Evolutionary conservation across 2,329 filamentous ascomycete species (phyloP).

Genomic region (Cladorrhinum sp.): DNA sequence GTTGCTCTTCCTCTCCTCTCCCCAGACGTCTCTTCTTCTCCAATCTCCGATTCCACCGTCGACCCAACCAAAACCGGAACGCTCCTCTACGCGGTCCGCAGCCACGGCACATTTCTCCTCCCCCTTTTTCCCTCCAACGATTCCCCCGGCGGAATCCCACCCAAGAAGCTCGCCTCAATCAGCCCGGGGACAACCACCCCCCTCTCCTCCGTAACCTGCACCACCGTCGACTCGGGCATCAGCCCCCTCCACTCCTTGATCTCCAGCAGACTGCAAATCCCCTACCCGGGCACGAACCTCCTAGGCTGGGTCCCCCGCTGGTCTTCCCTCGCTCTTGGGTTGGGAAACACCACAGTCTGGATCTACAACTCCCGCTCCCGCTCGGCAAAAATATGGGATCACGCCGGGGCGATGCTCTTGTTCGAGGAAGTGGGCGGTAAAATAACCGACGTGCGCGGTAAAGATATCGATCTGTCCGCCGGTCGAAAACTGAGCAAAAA

Average conservation of each 20-base stretch:
- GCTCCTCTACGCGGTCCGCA: conserved; percentile 49
- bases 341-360: conserved; percentile 55
- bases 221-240: conserved; percentile 46
- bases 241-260: conserved; percentile 46
- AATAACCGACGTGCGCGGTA: conserved; percentile 53
- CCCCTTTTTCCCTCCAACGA: conserved; percentile 33
- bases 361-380: conserved; percentile 49
- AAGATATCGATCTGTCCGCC: conserved; percentile 46
- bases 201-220: conserved; percentile 47
- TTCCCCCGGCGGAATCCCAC: no score
- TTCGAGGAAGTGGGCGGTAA: conserved; percentile 56
- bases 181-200: conserved; percentile 33
- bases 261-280: conserved; percentile 40
- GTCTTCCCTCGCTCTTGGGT: conserved; percentile 49
- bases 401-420: conserved; percentile 57
- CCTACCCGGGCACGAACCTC: conserved; percentile 49
- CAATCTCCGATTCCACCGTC: conserved; percentile 43
- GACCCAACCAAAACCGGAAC: conserved; percentile 44
- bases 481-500: conserved; percentile 50
- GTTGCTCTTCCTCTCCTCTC: conserved; percentile 45
- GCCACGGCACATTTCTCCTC: conserved; percentile 47
- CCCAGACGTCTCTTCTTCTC: conserved; percentile 35
- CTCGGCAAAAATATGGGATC: conserved; percentile 57
- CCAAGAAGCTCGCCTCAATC: no score
- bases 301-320: conserved; percentile 58